Evolutionary conservation across 352 stramenopile species (phyloP), one percentile per base, ranked within the genome.

Genomic region (Phytophthora cryptogea): DNA sequence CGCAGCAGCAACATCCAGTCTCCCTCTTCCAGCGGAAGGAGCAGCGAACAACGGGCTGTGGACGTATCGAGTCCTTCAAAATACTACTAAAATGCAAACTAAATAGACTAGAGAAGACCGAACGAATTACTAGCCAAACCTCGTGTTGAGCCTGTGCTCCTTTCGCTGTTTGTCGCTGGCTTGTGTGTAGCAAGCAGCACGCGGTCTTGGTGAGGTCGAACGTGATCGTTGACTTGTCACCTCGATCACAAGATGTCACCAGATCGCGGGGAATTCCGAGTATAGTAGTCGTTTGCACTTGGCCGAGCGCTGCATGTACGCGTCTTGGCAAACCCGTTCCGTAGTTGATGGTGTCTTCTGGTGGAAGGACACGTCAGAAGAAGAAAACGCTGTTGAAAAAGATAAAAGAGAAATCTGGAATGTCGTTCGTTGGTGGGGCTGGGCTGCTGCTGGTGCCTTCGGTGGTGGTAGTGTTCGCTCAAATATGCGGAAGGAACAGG

Each of bases 1-100:
- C 27, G 59, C 54, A 74, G 53, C 43, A 63, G 23, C 57, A 68
- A 36, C 46, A 39, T 23, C 45, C 26, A 54, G 46, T 52, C 66
- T 70, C 72, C 72, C 59, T 81, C 72, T 81, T 75, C 72, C 72
- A 54, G 42, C 44, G 72, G 63, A 81, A 68, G 67, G 72, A 71
- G 72, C 54, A 62, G 40, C 42, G 30, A 61, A 17, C 57, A 52
- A 59, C 49, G 36, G 33, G 33, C 23, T 58, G 37, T 54, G 35
- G 45, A 50, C 45, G 37, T 37, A 39, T 28, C 54, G 45, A 54
- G 30, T 47, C 52, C 16, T 43, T 68, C 41, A 37, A 54, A 43
- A 56, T 42, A 23, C 20, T 23, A 23, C 20, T 23, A 63, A 67
- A 63, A 65, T 57, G 42, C 40, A 56, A 65, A 59, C 44, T 67